phyloP scores from a whole-genome alignment of 352 stramenopile genomes.

The Hyphochytrium catenoides region DNA sequence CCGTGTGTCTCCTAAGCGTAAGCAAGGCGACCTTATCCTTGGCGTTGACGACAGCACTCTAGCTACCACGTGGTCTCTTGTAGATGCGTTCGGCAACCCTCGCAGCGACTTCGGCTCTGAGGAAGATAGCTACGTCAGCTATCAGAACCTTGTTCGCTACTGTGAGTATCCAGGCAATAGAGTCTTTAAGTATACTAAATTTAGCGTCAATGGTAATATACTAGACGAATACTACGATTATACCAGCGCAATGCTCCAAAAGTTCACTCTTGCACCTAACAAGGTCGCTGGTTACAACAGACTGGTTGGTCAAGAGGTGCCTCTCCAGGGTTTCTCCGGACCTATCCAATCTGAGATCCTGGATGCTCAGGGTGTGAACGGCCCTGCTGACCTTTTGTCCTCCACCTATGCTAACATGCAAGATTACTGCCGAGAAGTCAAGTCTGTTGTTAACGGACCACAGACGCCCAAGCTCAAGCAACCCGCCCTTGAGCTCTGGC shows the following conservation, averaged over 20 bases:
- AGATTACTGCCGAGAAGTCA: no score
- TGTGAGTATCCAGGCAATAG: constrained; percentile 7
- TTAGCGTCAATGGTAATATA: constrained; percentile 6
- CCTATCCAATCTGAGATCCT: no score
- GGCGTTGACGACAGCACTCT: neutral
- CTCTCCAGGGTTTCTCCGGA: neutral
- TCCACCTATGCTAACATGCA: no score
- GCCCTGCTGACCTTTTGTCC: no score
- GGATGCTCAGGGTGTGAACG: no score
- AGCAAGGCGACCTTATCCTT: constrained; percentile 3
- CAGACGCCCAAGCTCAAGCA: constrained; percentile 5
- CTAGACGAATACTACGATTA: constrained; percentile 7
- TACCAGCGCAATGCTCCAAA: constrained; percentile 2
- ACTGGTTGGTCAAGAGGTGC: constrained; percentile 7
- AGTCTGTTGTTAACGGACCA: constrained; percentile 5
- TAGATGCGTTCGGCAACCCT: no score
- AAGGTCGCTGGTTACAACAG: no score
- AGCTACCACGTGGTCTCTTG: neutral
- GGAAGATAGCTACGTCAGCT: no score
- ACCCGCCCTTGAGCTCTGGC: constrained; percentile 5
- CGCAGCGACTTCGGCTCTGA: no score
- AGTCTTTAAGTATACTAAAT: constrained; percentile 5
- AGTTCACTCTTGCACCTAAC: constrained; percentile 4
- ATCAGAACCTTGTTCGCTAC: no score
- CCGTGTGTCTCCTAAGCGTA: no score